Conservation (phyloP, 768 basidiomycete genomes). For the Clitopilus passeckerianus region DNA sequence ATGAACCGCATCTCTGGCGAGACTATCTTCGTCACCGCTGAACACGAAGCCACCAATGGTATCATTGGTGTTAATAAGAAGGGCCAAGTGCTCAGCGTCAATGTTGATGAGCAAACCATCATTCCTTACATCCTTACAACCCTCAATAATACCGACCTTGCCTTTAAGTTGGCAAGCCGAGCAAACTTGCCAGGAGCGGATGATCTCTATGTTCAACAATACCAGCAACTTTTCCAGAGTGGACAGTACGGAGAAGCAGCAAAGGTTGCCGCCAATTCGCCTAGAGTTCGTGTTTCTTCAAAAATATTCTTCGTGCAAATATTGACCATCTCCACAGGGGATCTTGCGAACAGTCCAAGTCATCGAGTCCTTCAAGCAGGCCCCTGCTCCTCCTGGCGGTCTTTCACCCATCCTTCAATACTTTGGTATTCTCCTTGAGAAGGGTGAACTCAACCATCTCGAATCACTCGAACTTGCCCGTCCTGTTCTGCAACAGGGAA, state of each 20-base stretch:
- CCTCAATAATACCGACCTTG: conserved; percentile 95
- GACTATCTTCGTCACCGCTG: conserved; percentile 98
- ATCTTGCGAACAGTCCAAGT: conserved; percentile 92
- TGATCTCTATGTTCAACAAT: conserved; percentile 92
- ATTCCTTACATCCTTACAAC: conserved; percentile 92
- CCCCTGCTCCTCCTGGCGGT: conserved; percentile 85
- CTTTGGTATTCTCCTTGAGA: conserved; percentile 97
- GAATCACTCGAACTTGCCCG: conserved; percentile 95
- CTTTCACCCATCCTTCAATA: conserved; percentile 96
- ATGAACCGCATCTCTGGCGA: conserved; percentile 99
- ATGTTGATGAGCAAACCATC: conserved; percentile 93
- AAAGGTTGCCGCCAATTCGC: conserved; percentile 97
- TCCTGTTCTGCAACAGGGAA: conserved; percentile 92
- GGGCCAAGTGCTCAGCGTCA: conserved; percentile 96
- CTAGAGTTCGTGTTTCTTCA: conserved; percentile 49
- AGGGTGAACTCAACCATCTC: conserved; percentile 94
- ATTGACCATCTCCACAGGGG: conserved; percentile 44
- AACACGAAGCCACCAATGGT: conserved; percentile 90
- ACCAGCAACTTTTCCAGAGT: conserved; percentile 82
- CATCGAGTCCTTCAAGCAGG: conserved; percentile 96
- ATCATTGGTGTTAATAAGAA: conserved; percentile 99
- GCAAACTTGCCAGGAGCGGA: conserved; percentile 97
- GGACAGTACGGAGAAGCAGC: conserved; percentile 93
- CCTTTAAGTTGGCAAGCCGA: conserved; percentile 95
- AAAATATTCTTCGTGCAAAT: background rate